Percentiles rank a stretch among this genome's conserved stretches.
Evolutionary conservation across 2,329 filamentous ascomycete genomes (phyloP).

Genomic region (Paraphaeosphaeria sporulosa): DNA sequence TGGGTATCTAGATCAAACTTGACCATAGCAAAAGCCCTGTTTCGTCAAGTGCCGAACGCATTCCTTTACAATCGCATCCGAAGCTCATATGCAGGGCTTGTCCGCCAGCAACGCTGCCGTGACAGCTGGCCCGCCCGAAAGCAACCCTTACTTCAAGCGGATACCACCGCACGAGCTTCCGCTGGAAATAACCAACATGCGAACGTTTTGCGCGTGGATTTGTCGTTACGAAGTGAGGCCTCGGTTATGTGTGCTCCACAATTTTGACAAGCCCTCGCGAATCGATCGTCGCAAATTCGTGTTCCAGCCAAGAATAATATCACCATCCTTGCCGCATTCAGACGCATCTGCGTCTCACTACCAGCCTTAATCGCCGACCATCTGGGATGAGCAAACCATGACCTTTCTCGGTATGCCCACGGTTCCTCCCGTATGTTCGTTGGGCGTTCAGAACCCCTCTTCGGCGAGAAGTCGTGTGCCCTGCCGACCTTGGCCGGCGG

Average conservation of each 20-base stretch:
- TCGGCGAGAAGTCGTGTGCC: not conserved
- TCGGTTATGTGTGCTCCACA: constrained; percentile 1
- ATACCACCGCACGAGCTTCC: too few relatives aligned
- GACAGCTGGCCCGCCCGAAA: too few relatives aligned
- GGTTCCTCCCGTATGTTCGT: constrained; percentile 1
- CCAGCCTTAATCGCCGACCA: not conserved
- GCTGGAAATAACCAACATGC: not conserved
- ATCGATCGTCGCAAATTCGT: not conserved
- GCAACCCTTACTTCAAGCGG: too few relatives aligned
- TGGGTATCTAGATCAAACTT: not conserved
- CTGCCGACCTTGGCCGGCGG: constrained; percentile 9
- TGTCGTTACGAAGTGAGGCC: not conserved
- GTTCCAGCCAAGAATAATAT: not conserved
- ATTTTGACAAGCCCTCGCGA: not conserved
- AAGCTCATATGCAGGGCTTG: not conserved
- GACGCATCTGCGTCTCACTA: not conserved
- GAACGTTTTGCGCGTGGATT: not conserved
- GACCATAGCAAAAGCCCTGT: not conserved
- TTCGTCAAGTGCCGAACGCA: not conserved
- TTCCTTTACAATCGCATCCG: not conserved
- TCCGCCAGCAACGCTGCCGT: too few relatives aligned
- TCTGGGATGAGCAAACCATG: not conserved
- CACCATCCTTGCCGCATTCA: not conserved
- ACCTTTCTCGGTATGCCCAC: not conserved
- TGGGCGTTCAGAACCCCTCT: not conserved